Conservation (phyloP, 1,284 basidiomycete species). For the Tremellales sp. region DNA sequence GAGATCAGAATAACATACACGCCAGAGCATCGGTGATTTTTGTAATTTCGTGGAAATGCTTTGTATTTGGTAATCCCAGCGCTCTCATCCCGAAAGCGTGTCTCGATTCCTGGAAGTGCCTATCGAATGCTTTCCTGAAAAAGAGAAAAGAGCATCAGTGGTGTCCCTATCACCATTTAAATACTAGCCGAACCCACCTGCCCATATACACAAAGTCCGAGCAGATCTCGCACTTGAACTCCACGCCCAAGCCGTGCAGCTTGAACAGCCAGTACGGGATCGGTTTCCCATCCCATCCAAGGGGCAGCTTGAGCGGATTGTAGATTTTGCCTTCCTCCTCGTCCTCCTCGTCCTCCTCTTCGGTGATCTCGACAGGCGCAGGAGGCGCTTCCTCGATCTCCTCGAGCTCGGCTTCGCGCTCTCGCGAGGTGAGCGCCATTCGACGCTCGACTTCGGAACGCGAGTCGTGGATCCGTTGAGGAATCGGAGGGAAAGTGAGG, state of each 20-base stretch:
- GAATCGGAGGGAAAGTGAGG: slow-evolving; percentile 58
- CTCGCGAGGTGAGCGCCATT: slow-evolving; percentile 91
- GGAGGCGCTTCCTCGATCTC: slow-evolving; percentile 63
- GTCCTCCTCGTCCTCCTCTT: slow-evolving; percentile 62
- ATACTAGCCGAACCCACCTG: slow-evolving; percentile 52
- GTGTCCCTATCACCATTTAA: too few relatives aligned
- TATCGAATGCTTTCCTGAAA: slow-evolving; percentile 42
- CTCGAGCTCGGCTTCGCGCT: slow-evolving; percentile 92
- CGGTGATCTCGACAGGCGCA: slow-evolving; percentile 51
- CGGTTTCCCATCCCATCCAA: slow-evolving; percentile 59
- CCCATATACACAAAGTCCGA: slow-evolving; percentile 95
- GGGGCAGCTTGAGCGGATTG: slow-evolving; percentile 93
- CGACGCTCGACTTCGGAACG: slow-evolving; percentile 94
- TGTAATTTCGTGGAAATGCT: slow-evolving; percentile 98
- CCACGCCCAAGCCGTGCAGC: slow-evolving; percentile 92
- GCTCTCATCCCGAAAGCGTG: slow-evolving; percentile 99
- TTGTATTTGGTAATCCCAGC: slow-evolving; percentile 92
- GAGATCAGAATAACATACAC: slow-evolving; percentile 55
- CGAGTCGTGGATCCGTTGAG: slow-evolving; percentile 71
- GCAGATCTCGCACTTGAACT: slow-evolving; percentile 97
- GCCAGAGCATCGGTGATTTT: slow-evolving; percentile 93
- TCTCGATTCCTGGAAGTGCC: slow-evolving; percentile 69
- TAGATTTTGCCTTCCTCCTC: slow-evolving; percentile 93
- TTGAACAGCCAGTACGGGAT: slow-evolving; percentile 99
- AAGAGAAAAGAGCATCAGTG: slow-evolving; percentile 2